Base-by-base conservation (phyloP, 352 stramenopile genomes). In the Phytophthora cryptogea region DNA sequence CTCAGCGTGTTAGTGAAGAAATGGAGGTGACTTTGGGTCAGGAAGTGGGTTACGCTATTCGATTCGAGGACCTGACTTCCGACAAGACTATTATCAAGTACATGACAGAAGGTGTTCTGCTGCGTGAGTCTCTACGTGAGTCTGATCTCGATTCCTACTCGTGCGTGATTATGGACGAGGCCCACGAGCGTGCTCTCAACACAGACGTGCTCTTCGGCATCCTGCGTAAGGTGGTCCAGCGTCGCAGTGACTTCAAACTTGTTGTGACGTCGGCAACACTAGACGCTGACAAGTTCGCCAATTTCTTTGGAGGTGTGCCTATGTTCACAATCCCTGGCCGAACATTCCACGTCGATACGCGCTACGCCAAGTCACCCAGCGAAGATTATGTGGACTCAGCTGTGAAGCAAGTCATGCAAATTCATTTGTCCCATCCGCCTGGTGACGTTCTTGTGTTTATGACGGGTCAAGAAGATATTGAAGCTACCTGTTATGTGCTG, bases 391-490 rank as follows among this genome's bases (percentile, higher is more conserved):
- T 99, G 0, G 97, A 99, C 66, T 89, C 96, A 6, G 96, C 97
- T 1, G 97, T 99, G 26, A 99, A 99, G 61, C 94, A 99, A 78
- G 93, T 97, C 13, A 89, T 99, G 45, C 94, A 98, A 61, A 99
- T 99, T 65, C 97, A 99, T 74, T 86, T 99, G 44, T 98, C 95
- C 35, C 92, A 97, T 46, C 94, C 94, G 13, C 91, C 95, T 9
- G 97, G 97, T 37, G 97, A 99, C 74, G 96, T 99, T 58, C 67
- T 99, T 5, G 96, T 99, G 36, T 99, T 99, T 68, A 99, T 99
- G 97, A 99, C 97, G 1, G 97, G 97, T 6, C 97, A 99, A 76
- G 97, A 99, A 75, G 97, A 99, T 66, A 99, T 99, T 68, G 97
- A 99, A 54, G 88, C 93, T 8, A 97, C 90, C 10, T 98, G 94